A percentile compares a stretch with the other conserved stretches of the same genome.
Conservation (phyloP, 176 grass and related monocot species). For the Microstegium vimineum region DNA sequence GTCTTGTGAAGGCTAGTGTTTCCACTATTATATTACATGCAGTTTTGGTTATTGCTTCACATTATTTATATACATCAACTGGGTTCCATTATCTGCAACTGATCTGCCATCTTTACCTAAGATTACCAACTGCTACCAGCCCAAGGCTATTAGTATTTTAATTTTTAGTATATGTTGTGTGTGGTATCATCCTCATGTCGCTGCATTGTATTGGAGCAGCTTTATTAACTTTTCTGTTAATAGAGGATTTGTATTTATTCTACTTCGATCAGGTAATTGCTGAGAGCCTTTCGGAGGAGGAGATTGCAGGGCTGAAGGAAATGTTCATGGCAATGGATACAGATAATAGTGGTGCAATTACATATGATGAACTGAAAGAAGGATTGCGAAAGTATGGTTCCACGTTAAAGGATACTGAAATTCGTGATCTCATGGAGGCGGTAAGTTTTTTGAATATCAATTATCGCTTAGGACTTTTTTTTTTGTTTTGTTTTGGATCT, state of each 20-base stretch:
- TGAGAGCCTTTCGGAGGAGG: conserved; percentile 80
- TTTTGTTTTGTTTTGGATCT: not conserved
- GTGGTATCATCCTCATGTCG: not conserved
- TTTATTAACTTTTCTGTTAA: not conserved
- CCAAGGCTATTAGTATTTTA: not conserved
- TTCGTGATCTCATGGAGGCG: conserved; percentile 71
- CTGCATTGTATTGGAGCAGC: not conserved
- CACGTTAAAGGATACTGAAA: conserved; percentile 59
- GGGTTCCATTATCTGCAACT: not conserved
- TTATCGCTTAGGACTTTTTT: not conserved
- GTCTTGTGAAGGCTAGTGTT: conserved; percentile 23
- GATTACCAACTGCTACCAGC: not conserved
- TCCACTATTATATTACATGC: not conserved
- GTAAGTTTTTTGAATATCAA: conserved; percentile 40
- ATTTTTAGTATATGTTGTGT: conserved; percentile 1
- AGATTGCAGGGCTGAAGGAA: conserved; percentile 70
- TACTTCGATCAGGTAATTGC: conserved; percentile 63
- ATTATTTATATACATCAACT: not conserved
- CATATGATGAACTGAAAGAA: conserved; percentile 78
- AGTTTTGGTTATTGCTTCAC: not conserved
- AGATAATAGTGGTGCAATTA: conserved; percentile 72
- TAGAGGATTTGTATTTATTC: conserved; percentile 6
- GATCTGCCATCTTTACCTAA: not conserved
- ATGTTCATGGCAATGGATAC: conserved; percentile 79
- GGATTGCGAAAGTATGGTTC: conserved; percentile 63